Evolutionary conservation across 495 filamentous ascomycete species (phyloP).

Genomic region (Schizothecium vesticola): DNA sequence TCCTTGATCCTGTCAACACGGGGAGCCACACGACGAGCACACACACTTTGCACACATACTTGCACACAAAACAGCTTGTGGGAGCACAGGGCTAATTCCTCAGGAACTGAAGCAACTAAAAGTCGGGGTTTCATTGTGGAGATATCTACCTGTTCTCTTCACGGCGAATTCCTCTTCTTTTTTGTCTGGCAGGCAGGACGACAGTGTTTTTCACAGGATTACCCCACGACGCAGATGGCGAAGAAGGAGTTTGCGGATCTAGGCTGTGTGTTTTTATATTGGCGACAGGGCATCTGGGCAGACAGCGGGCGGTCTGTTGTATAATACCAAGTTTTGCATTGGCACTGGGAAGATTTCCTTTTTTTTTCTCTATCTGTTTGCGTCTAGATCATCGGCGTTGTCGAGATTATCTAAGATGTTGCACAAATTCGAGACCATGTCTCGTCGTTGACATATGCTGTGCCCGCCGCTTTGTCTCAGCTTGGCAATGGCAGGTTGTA

Average conservation of each 20-base stretch:
- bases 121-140: slow-evolving; percentile 2
- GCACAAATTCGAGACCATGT: not conserved
- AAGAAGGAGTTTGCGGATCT: not conserved
- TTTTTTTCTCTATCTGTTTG: not conserved
- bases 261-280: not conserved
- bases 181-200: slow-evolving; percentile 4
- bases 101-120: slow-evolving; percentile 36
- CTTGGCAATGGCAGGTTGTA: not conserved
- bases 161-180: not conserved
- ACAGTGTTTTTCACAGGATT: not conserved
- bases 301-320: not conserved
- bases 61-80: slow-evolving; percentile 1
- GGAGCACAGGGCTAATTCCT: slow-evolving; percentile 31
- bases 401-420: not conserved
- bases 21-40: not conserved
- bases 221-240: not conserved
- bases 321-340: not conserved
- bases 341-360: not conserved
- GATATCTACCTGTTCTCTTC: not conserved
- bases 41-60: not conserved
- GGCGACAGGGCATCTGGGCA: not conserved
- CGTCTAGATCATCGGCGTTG: not conserved
- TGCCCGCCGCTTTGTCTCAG: not conserved
- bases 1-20: not conserved
- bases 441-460: not conserved